Evolutionary conservation across 2,329 filamentous ascomycete species (phyloP).

Genomic region (Monosporascus sp.): DNA sequence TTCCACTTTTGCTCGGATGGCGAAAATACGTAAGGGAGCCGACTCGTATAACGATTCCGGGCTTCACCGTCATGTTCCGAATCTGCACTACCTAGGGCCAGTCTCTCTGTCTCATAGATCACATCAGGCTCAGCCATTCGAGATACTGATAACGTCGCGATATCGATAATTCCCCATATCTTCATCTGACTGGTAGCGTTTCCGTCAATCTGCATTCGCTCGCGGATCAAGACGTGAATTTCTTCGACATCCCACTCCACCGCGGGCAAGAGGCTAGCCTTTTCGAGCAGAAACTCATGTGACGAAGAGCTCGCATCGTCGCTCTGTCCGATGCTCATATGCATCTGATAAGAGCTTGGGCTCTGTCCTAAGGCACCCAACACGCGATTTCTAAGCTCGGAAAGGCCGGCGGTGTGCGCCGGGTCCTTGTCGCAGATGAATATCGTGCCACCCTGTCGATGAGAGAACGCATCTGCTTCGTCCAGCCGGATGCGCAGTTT

Average conservation of each 20-base stretch:
- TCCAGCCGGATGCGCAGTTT: constrained; percentile 31
- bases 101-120: constrained; percentile 10
- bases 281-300: constrained; percentile 48
- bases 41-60: constrained; percentile 1
- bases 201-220: constrained; percentile 27
- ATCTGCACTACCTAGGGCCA: not conserved
- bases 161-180: constrained; percentile 47
- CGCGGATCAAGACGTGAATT: constrained; percentile 49
- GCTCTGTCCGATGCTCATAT: constrained; percentile 59
- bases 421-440: constrained; percentile 33
- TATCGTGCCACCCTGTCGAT: constrained; percentile 46
- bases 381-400: constrained; percentile 29
- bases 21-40: constrained; percentile 15
- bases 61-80: not conserved
- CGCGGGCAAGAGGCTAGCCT: constrained; percentile 42
- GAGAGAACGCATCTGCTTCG: constrained; percentile 41
- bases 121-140: constrained; percentile 4
- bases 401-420: constrained; percentile 17
- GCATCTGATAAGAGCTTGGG: constrained; percentile 33
- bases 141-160: constrained; percentile 17
- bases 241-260: constrained; percentile 43
- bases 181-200: constrained; percentile 44
- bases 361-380: constrained; percentile 31
- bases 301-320: constrained; percentile 37
- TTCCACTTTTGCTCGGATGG: constrained; percentile 14